Evolutionary conservation across 208 protist genomes (phyloP).

Genomic region (Strigomonas culicis): DNA sequence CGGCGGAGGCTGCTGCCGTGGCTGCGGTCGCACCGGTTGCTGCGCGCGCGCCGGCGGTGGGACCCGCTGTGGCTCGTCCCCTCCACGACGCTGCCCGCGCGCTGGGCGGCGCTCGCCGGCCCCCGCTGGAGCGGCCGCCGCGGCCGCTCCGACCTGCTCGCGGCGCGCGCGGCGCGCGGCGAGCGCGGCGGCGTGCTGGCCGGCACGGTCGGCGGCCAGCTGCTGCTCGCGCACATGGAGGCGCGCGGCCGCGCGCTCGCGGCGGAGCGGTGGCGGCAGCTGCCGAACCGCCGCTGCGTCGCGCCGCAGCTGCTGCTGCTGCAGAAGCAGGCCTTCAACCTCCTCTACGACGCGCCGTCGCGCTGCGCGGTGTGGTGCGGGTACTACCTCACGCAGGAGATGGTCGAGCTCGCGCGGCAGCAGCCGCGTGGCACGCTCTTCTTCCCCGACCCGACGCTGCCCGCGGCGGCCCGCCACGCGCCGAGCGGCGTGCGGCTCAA

Average conservation of each 20-base stretch:
- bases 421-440: slow-evolving; percentile 23
- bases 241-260: background rate
- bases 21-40: background rate
- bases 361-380: slow-evolving; percentile 46
- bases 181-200: background rate
- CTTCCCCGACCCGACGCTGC: slow-evolving; percentile 39
- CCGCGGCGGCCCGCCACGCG: slow-evolving; percentile 14
- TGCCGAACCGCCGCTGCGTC: background rate
- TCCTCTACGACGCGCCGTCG: slow-evolving; percentile 39
- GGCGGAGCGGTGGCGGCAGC: background rate
- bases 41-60: background rate
- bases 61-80: slow-evolving; percentile 6
- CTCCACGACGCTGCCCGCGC: background rate
- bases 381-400: slow-evolving; percentile 29
- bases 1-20: background rate
- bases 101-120: background rate
- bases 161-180: too few species aligned
- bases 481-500: slow-evolving; percentile 18
- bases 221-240: background rate
- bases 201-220: background rate
- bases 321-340: slow-evolving; percentile 33
- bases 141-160: background rate
- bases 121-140: background rate
- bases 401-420: slow-evolving; percentile 18
- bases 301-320: slow-evolving; percentile 22